These are phyloP conservation scores for Colletotrichum tabaci DNA, from an alignment of 2,329 filamentous ascomycete species.

Conservation along the genomic window DNA sequence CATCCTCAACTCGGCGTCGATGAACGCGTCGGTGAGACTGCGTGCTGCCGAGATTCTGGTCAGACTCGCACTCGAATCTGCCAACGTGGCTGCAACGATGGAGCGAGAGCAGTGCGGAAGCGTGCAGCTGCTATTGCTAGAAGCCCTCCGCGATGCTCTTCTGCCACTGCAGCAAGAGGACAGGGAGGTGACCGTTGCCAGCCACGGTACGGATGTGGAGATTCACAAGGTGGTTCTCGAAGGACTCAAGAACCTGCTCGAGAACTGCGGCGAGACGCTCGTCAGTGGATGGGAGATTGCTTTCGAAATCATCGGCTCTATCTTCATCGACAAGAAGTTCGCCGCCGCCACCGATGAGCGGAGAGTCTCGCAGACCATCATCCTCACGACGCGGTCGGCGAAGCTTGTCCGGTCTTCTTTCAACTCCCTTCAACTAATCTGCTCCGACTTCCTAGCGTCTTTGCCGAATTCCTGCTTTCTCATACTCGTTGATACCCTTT, in stretches of 20 bases:
- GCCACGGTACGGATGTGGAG: conserved; percentile 78
- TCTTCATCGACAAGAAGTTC: conserved; percentile 71
- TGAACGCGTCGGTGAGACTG: conserved; percentile 67
- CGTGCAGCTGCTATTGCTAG: conserved; percentile 81
- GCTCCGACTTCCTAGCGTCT: conserved; percentile 90
- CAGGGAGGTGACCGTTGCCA: conserved; percentile 68
- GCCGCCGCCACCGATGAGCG: conserved; percentile 49
- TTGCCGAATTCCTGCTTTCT: conserved; percentile 80
- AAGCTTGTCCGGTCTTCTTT: conserved; percentile 90
- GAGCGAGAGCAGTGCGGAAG: conserved; percentile 66
- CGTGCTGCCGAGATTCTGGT: conserved; percentile 77
- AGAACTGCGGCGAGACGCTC: conserved; percentile 89
- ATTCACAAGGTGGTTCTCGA: conserved; percentile 87
- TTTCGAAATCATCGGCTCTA: conserved; percentile 87
- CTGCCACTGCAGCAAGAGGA: conserved; percentile 69
- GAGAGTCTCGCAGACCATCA: conserved; percentile 49
- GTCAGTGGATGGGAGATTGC: conserved; percentile 87
- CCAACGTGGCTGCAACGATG: conserved; percentile 68
- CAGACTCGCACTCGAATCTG: conserved; percentile 70
- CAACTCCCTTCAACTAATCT: conserved; percentile 90
- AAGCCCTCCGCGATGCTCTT: conserved; percentile 75
- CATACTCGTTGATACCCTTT: conserved; percentile 87
- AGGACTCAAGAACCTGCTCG: conserved; percentile 84
- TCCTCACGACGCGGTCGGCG: conserved; percentile 72
- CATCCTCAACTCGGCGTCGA: conserved; percentile 63